phyloP scores from a whole-genome alignment of 306 rosid genomes.

The Pterocarpus macrocarpus region DNA sequence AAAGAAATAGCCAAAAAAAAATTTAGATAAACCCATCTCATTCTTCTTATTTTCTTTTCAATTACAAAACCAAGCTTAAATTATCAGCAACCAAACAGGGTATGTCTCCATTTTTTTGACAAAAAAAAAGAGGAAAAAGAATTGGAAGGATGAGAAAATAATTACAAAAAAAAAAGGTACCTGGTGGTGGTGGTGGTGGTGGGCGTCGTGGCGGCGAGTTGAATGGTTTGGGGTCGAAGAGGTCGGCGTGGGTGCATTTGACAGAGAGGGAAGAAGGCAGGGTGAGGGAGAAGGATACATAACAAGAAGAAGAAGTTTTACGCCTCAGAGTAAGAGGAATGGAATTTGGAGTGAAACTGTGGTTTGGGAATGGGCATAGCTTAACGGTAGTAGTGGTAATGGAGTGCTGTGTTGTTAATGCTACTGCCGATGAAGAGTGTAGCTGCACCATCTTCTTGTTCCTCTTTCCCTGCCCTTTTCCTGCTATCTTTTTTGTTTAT shows the following conservation, averaged over 20 bases:
- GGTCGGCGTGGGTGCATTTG: slow-evolving; percentile 61
- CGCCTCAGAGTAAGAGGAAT: background rate
- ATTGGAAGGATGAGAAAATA: background rate
- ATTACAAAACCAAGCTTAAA: too few species aligned
- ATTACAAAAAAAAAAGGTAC: slow-evolving; percentile 36
- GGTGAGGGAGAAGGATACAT: slow-evolving; percentile 44
- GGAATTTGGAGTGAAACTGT: slow-evolving; percentile 27
- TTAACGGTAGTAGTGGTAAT: too few species aligned
- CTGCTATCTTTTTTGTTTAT: background rate
- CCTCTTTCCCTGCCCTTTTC: background rate
- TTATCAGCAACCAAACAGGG: too few species aligned
- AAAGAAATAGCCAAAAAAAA: too few species aligned
- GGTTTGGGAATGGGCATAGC: slow-evolving; percentile 36
- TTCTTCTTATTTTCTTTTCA: too few species aligned
- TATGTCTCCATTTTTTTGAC: too few species aligned
- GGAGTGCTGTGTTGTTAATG: background rate
- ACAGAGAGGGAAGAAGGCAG: slow-evolving; percentile 34
- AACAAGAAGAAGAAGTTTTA: slow-evolving; percentile 19
- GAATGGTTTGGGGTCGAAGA: slow-evolving; percentile 51
- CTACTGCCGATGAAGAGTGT: slow-evolving; percentile 31
- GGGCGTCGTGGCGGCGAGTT: slow-evolving; percentile 35
- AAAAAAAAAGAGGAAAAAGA: background rate
- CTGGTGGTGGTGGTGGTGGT: slow-evolving; percentile 38
- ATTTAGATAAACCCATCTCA: too few species aligned
- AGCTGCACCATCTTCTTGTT: slow-evolving; percentile 43